Evolutionary conservation across 2,329 filamentous ascomycete genomes (phyloP).

Genomic region (Microsporum audouinii): DNA sequence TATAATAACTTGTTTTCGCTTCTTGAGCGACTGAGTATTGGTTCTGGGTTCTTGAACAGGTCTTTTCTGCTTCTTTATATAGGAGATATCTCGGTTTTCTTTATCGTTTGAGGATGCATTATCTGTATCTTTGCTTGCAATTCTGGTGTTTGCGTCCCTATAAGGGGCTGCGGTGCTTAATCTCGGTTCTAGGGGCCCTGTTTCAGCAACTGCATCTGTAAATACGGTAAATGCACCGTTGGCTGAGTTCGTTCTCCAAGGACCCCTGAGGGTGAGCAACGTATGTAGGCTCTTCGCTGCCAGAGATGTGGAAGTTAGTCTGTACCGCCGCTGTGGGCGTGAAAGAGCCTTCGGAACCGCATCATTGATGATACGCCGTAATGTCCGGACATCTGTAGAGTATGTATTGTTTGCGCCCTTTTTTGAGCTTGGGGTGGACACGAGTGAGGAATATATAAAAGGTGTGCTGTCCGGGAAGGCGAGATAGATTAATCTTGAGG

Average conservation of each 20-base stretch:
- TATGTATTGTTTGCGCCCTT: constrained; percentile 20
- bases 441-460: constrained; percentile 55
- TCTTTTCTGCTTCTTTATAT: constrained; percentile 14
- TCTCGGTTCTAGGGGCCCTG: constrained; percentile 41
- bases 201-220: constrained; percentile 48
- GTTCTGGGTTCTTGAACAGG: constrained; percentile 9
- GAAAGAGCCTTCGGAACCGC: constrained; percentile 76
- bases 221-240: constrained; percentile 74
- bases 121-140: constrained; percentile 16
- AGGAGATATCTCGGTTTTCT: constrained; percentile 14
- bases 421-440: constrained; percentile 30
- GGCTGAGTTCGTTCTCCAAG: constrained; percentile 58
- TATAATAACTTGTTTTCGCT: constrained; percentile 49
- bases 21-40: constrained; percentile 36
- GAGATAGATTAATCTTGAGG: constrained; percentile 62
- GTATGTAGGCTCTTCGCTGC: constrained; percentile 60
- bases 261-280: constrained; percentile 57
- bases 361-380: constrained; percentile 61
- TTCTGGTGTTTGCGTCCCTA: not conserved
- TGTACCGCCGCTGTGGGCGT: constrained; percentile 58
- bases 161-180: not conserved
- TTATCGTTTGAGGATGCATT: constrained; percentile 21
- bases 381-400: constrained; percentile 46
- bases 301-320: constrained; percentile 56
- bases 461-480: constrained; percentile 73